Percentiles rank a stretch among this genome's conserved stretches.
Conservation (phyloP, 2,329 filamentous ascomycete genomes). For the Penicillium sp. region DNA sequence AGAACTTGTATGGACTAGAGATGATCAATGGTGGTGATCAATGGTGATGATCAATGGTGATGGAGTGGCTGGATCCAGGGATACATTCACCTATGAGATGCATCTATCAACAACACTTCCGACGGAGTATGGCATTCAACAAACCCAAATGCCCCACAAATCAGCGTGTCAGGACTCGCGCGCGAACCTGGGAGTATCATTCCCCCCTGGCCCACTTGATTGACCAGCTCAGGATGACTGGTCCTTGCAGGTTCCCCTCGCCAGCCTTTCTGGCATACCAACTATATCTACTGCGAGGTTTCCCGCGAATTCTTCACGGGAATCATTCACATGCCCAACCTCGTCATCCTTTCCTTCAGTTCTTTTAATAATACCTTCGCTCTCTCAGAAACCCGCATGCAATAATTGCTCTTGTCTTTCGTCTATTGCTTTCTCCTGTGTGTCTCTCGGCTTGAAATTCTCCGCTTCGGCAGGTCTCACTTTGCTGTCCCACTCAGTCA, state of each 20-base stretch:
- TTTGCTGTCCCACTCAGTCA: slow-evolving; percentile 15
- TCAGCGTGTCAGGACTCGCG: too few species aligned
- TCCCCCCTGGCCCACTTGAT: slow-evolving; percentile 6
- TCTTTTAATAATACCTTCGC: slow-evolving; percentile 6
- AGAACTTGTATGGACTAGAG: too few species aligned
- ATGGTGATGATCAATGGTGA: too few species aligned
- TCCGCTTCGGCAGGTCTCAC: slow-evolving; percentile 23
- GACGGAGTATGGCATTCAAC: too few species aligned
- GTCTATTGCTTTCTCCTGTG: slow-evolving; percentile 17
- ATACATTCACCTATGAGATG: too few species aligned
- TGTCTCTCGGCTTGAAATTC: slow-evolving; percentile 21
- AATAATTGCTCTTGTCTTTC: slow-evolving; percentile 11
- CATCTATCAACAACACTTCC: too few species aligned
- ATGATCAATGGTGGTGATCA: too few species aligned
- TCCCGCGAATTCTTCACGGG: slow-evolving; percentile 31
- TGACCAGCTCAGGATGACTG: slow-evolving; percentile 11
- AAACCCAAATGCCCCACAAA: too few species aligned
- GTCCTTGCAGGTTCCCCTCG: slow-evolving; percentile 18
- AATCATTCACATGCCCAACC: slow-evolving; percentile 30
- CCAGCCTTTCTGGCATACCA: slow-evolving; percentile 20
- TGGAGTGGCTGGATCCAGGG: too few species aligned
- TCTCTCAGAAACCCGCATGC: slow-evolving; percentile 7
- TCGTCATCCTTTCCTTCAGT: slow-evolving; percentile 13
- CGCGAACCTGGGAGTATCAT: too few species aligned
- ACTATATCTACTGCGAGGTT: slow-evolving; percentile 27